These are phyloP conservation scores for Pseudonitzschia pungens DNA, from an alignment of 108 stramenopile genomes.

Conservation along the genomic window DNA sequence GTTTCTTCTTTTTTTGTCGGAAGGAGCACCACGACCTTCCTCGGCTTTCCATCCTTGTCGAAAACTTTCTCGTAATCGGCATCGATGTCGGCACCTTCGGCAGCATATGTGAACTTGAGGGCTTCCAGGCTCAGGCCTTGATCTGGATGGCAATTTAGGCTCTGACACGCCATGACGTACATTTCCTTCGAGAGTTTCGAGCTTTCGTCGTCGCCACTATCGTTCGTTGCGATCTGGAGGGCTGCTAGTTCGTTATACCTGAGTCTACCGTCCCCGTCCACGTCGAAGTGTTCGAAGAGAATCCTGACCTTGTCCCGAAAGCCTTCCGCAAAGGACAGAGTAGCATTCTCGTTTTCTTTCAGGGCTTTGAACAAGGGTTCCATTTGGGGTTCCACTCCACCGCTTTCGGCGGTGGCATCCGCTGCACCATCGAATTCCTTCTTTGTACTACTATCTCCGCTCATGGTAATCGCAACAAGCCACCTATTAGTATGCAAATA, in stretches of 20 bases:
- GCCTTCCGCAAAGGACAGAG: conserved; percentile 30
- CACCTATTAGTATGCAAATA: no score
- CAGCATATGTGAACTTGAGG: conserved; percentile 47
- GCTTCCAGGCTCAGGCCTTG: conserved; percentile 45
- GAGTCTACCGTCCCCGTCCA: conserved; percentile 45
- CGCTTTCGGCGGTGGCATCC: background rate
- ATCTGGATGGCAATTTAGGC: conserved; percentile 41
- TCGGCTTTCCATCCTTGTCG: conserved; percentile 6
- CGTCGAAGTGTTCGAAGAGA: conserved; percentile 47
- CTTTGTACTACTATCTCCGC: background rate
- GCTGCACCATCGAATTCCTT: background rate
- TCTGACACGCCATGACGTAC: conserved; percentile 47
- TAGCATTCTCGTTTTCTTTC: conserved; percentile 20
- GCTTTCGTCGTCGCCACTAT: conserved; percentile 21
- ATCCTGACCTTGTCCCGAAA: conserved; percentile 38
- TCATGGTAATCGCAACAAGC: background rate
- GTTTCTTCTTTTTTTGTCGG: conserved; percentile 11
- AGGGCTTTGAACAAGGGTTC: conserved; percentile 18
- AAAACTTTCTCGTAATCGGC: conserved; percentile 48
- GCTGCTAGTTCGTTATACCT: conserved; percentile 39
- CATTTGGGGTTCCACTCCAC: background rate
- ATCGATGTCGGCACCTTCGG: conserved; percentile 45
- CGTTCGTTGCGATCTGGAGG: conserved; percentile 35
- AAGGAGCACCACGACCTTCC: background rate
- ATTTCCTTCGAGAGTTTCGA: conserved; percentile 37